Evolutionary conservation across 148 eudicot genomes (phyloP).

Genomic region (Fagopyrum esculentum): DNA sequence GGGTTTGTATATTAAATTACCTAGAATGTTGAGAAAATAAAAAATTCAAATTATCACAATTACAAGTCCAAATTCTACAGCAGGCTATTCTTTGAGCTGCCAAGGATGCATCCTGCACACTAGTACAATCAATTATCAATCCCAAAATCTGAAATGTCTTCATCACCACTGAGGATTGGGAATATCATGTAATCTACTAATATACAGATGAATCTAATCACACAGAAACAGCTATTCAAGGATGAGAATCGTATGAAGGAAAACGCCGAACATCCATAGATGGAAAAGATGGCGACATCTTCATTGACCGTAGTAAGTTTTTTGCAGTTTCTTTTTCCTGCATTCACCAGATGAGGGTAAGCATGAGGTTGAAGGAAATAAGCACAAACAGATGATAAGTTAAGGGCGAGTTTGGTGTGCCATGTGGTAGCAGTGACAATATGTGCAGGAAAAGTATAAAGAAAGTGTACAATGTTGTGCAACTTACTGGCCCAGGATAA

Average conservation of each 20-base stretch:
- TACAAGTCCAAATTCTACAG: not conserved
- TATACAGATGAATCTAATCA: constrained; percentile 5
- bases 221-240: constrained; percentile 1
- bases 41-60: not conserved
- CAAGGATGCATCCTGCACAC: constrained; percentile 5
- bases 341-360: constrained; percentile 15
- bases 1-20: not conserved
- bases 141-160: not conserved
- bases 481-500: constrained; percentile 86
- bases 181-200: constrained; percentile 6
- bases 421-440: not conserved
- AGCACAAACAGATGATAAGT: not conserved
- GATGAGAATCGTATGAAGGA: constrained; percentile 38
- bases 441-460: not conserved
- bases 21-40: not conserved
- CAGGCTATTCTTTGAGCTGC: not conserved
- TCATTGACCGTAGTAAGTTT: constrained; percentile 78
- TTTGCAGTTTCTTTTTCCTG: constrained; percentile 97
- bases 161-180: not conserved
- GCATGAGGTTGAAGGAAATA: not conserved
- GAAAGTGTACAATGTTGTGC: not conserved
- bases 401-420: not conserved
- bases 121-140: not conserved
- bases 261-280: constrained; percentile 55
- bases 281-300: constrained; percentile 50